Conservation (phyloP, 306 rosid genomes). For the Herpetospermum pedunculosum region DNA sequence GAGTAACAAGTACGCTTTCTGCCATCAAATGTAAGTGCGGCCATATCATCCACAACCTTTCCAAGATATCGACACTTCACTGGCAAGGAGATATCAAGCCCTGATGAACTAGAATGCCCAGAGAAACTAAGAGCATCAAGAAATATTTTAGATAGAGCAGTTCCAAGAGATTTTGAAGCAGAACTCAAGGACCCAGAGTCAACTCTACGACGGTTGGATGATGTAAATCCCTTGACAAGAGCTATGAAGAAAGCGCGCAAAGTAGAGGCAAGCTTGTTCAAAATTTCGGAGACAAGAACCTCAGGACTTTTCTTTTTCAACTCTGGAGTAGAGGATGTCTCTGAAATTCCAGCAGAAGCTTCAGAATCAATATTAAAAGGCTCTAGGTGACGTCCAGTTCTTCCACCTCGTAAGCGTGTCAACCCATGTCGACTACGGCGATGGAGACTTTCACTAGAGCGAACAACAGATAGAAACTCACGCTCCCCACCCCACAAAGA, state of each 20-base stretch:
- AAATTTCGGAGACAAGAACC: constrained; percentile 62
- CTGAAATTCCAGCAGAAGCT: constrained; percentile 40
- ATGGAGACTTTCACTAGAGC: constrained; percentile 79
- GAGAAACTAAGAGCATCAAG: constrained; percentile 84
- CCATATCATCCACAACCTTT: constrained; percentile 87
- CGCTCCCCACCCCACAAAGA: constrained; percentile 85
- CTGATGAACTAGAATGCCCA: constrained; percentile 58
- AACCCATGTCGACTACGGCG: constrained; percentile 82
- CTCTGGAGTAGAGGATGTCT: constrained; percentile 58
- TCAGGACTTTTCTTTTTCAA: constrained; percentile 93
- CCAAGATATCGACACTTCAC: constrained; percentile 95
- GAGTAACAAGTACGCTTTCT: constrained; percentile 78
- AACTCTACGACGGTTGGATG: constrained; percentile 84
- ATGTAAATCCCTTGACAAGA: constrained; percentile 88
- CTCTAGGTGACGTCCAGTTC: constrained; percentile 72
- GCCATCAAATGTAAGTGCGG: constrained; percentile 69
- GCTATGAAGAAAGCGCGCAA: constrained; percentile 82
- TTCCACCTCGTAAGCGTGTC: constrained; percentile 83
- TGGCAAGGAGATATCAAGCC: constrained; percentile 55
- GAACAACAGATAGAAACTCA: constrained; percentile 84
- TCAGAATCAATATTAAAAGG: constrained; percentile 70
- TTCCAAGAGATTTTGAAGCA: constrained; percentile 85
- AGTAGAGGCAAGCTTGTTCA: constrained; percentile 75
- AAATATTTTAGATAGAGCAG: constrained; percentile 70
- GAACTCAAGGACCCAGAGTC: constrained; percentile 73